Evolutionary conservation across 2,329 filamentous ascomycete genomes (phyloP), one percentile per base, ranked within the genome.

Genomic region (Teratosphaeria gauchensis): DNA sequence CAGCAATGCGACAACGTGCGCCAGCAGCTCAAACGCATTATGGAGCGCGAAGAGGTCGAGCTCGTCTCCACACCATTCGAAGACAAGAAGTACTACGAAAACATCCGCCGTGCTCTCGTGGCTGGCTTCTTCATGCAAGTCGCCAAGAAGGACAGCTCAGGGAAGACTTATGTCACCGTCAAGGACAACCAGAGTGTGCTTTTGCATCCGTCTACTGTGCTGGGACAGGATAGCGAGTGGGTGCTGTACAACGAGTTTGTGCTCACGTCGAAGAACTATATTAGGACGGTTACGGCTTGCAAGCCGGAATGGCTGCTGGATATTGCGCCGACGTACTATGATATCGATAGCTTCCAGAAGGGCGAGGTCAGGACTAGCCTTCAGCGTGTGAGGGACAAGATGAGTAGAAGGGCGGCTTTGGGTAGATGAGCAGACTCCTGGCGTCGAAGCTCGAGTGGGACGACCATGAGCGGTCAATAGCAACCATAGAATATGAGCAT

Each of bases 81-180:
- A 68, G 87, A 97, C 77, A 96, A 95, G 80, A 90, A 95, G 71
- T 99, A 99, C 79, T 99, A 97, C 76, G 90, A 85, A 73, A 99
- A 99, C 74, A 99, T 99, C 69, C 89, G 92, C 52, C 86, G 91
- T 42, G 92, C 94, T 8, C 82, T 99, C 14, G 87, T 96, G 12
- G 84, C 92, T 0, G 94, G 95, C 35, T 99, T 99, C 82, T 99
- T 99, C 81, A 99, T 99, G 94, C 94, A 99, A 74, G 90, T 97
- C 24, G 95, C 94, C 60, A 96, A 95, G 84, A 90, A 88, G 72
- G 91, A 97, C 70, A 84, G 84, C 56, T 86, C 84, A 32, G 89
- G 89, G 70, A 97, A 97, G 80, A 84, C 89, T 51, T 99, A 99
- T 77, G 85, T 87, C 63, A 99, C 94, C 1, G 87, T 99, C 73